A percentile compares a stretch with the other conserved stretches of the same genome.
These are phyloP conservation scores for Debaryomyces robertsiae DNA, from an alignment of 1,139 yeast genomes.

Conservation along the genomic window DNA sequence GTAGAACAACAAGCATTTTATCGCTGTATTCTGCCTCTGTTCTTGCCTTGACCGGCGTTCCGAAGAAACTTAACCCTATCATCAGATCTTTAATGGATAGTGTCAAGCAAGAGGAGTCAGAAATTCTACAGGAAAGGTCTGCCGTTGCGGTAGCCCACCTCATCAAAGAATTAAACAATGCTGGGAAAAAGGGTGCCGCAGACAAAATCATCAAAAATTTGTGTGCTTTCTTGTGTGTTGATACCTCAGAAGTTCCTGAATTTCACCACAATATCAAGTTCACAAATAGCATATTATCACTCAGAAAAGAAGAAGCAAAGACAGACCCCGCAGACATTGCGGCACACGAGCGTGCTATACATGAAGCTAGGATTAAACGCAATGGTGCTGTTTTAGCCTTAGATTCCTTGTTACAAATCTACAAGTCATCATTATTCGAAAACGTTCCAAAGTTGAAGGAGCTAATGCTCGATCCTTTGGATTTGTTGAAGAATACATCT, in stretches of 20 bases:
- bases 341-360: constrained; percentile 63
- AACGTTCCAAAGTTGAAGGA: constrained; percentile 69
- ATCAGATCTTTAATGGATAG: constrained; percentile 94
- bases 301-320: constrained; percentile 76
- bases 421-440: constrained; percentile 56
- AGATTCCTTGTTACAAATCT: constrained; percentile 53
- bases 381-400: constrained; percentile 80
- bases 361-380: constrained; percentile 77
- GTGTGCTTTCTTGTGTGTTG: constrained; percentile 93
- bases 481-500: constrained; percentile 26
- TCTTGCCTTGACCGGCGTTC: constrained; percentile 64
- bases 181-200: constrained; percentile 70
- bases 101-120: constrained; percentile 73
- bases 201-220: constrained; percentile 88
- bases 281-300: constrained; percentile 65
- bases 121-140: constrained; percentile 67
- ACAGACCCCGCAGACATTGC: constrained; percentile 69
- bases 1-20: constrained; percentile 63
- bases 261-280: constrained; percentile 67
- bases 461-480: constrained; percentile 69
- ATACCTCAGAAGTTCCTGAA: constrained; percentile 94
- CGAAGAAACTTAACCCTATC: constrained; percentile 84
- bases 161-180: constrained; percentile 55
- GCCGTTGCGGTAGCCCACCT: constrained; percentile 70
- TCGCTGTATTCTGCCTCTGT: constrained; percentile 80